These are phyloP conservation scores for Sclerotinia glacialis DNA, from an alignment of 2,329 filamentous ascomycete genomes.

Conservation along the genomic window DNA sequence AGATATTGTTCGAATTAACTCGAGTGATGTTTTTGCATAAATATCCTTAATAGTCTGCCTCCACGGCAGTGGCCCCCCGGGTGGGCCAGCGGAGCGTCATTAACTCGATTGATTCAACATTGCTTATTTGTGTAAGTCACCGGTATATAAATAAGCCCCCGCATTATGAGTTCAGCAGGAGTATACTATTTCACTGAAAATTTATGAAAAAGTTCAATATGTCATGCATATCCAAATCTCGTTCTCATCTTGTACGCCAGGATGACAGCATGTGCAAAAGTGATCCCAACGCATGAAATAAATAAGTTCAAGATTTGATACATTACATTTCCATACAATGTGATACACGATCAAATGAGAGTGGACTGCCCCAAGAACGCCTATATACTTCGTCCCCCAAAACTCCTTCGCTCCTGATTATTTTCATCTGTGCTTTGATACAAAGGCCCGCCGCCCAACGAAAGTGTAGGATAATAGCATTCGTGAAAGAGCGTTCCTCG, in stretches of 20 bases:
- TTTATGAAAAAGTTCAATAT: not conserved
- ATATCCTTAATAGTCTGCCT: too few species aligned
- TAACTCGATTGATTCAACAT: too few species aligned
- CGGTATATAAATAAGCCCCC: too few species aligned
- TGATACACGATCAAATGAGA: conserved; percentile 22
- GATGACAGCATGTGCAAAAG: not conserved
- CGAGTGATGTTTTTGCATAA: too few species aligned
- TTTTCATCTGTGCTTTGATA: conserved; percentile 27
- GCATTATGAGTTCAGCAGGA: not conserved
- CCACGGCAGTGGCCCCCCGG: too few species aligned
- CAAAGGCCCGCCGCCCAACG: conserved; percentile 25
- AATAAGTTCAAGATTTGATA: not conserved
- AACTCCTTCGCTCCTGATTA: conserved; percentile 36
- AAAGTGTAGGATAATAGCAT: conserved; percentile 17
- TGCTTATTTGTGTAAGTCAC: too few species aligned
- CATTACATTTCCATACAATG: conserved; percentile 18
- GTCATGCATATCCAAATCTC: not conserved
- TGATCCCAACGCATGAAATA: not conserved
- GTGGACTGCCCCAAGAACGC: conserved; percentile 20
- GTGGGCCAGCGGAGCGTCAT: too few species aligned
- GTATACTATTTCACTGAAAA: too few species aligned
- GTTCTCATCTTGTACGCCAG: too few species aligned
- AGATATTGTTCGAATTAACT: too few species aligned
- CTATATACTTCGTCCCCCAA: conserved; percentile 21
- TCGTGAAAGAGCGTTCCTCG: conserved; percentile 1